phyloP scores from a whole-genome alignment of 768 basidiomycete genomes.

The Lactarius pseudohatsudake region DNA sequence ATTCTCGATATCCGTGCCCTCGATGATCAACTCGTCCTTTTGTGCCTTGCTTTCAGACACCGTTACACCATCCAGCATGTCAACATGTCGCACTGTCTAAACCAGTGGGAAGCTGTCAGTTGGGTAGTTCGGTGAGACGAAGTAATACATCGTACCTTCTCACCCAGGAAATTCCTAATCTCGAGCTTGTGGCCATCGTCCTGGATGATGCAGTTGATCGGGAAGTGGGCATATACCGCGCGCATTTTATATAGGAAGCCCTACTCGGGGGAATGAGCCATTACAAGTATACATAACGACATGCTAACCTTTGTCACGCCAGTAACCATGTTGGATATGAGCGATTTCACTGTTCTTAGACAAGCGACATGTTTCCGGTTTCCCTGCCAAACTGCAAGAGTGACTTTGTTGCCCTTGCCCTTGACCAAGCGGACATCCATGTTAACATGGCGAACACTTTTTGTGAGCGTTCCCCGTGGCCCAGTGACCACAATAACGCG shows the following conservation, averaged over 20 bases:
- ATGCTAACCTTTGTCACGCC: slow-evolving; percentile 87
- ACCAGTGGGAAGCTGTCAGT: not conserved
- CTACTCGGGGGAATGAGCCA: slow-evolving; percentile 40
- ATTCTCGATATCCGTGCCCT: slow-evolving; percentile 94
- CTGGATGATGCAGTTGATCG: slow-evolving; percentile 97
- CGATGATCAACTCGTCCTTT: slow-evolving; percentile 92
- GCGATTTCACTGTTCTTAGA: slow-evolving; percentile 90
- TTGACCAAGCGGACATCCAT: slow-evolving; percentile 90
- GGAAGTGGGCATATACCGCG: slow-evolving; percentile 99
- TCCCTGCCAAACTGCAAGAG: slow-evolving; percentile 96
- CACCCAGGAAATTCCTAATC: slow-evolving; percentile 94
- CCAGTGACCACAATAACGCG: slow-evolving; percentile 90
- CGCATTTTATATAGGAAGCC: slow-evolving; percentile 99
- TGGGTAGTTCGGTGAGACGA: not conserved
- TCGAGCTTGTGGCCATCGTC: slow-evolving; percentile 69
- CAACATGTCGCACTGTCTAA: slow-evolving; percentile 87
- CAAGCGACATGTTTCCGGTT: slow-evolving; percentile 98
- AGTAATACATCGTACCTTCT: slow-evolving; percentile 61
- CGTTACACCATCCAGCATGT: slow-evolving; percentile 87
- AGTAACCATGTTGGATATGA: slow-evolving; percentile 96
- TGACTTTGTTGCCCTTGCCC: slow-evolving; percentile 76
- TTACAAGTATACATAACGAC: not conserved
- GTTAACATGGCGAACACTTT: slow-evolving; percentile 89
- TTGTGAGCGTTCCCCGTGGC: slow-evolving; percentile 88
- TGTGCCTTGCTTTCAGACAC: slow-evolving; percentile 84